These are phyloP conservation scores for carrot (Daucus carota) DNA, from an alignment of 129 eudicot genomes.

Conservation along the genomic window DH1_v3.0 NC_030381.2:32294501-32295000, in stretches of 20 bases:
- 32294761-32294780: neutral
- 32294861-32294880: neutral
- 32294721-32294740: neutral
- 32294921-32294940: neutral
- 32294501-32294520: constrained; percentile 28
- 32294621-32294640: neutral
- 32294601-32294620: neutral
- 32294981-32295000: neutral
- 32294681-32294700: neutral
- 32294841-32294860: constrained; percentile 1
- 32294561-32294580: neutral
- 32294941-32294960: neutral
- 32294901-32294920: constrained; percentile 2
- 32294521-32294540: constrained; percentile 17
- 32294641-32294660: neutral
- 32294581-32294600: neutral
- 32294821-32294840: neutral
- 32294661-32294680: neutral
- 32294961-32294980: neutral
- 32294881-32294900: neutral
- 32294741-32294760: neutral
- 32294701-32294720: neutral
- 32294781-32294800: constrained; percentile 1
- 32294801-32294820: neutral
- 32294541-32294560: constrained; percentile 23